Base-by-base conservation (phyloP, 2,329 filamentous ascomycete species). In the Stagonosporopsis rhizophila region DNA sequence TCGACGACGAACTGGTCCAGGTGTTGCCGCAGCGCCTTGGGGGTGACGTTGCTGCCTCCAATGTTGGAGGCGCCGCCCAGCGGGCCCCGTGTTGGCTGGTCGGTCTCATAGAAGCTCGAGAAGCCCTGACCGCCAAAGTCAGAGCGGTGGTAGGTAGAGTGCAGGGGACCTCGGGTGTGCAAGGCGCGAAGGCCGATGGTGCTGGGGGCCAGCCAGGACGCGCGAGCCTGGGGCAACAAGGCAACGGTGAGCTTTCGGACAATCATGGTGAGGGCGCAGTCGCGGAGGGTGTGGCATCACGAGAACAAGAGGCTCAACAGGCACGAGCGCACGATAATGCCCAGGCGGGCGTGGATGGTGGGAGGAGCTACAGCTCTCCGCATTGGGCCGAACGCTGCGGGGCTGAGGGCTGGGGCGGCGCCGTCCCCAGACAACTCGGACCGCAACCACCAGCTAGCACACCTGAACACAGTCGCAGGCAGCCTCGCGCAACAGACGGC, bases 1-100 rank as follows among this genome's bases (percentile, higher is more conserved):
- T 94, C 95, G 4, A 99, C 94, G 1, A 99, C 94, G 74, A 96
- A 99, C 72, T 95, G 90, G 74, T 99, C 95, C 28, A 98, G 87
- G 69, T 95, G 90, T 70, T 91, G 87, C 81, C 98, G 97, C 67
- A 99, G 82, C 66, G 81, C 78, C 64, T 82, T 83, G 7, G 87
- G 87, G 9, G 86, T 89, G 49, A 88, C 79, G 47, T 80, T 80
- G 28, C 84, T 83, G 27, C 81, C 81, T 54, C 85, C 85, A 58
- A 85, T 82, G 30, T 80, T 80, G 56, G 83, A 83, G 9, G 84
- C 81, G 58, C 82, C 84, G 34, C 82, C 82, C 52, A 90, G 75
- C n/a, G 87, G 87, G 0, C 87, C 87, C 23, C 81, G 77, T 15
- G 86, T 89, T 3, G 85, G 85, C 47, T 82, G 76, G 6, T 82